Conservation (phyloP, 2,329 filamentous ascomycete genomes). For the Dactylellina drechsleri region DNA sequence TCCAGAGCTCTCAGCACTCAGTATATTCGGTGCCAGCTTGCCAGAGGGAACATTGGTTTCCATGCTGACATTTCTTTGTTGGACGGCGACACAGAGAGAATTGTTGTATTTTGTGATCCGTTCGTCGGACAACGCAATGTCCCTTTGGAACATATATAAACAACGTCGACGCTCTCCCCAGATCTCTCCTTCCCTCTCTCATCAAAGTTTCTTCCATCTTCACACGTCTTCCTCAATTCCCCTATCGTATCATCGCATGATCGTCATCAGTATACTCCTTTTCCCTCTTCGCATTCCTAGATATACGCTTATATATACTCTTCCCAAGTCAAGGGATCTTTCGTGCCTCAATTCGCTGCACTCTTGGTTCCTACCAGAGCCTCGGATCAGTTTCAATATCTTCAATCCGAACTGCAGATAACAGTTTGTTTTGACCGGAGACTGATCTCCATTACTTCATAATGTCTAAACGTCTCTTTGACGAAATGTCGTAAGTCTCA, state of each 20-base stretch:
- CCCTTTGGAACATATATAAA: background rate
- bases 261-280: background rate
- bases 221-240: background rate
- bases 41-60: too few species aligned
- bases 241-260: background rate
- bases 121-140: background rate
- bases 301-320: too few species aligned
- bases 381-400: background rate
- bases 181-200: background rate
- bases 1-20: too few species aligned
- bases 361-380: too few species aligned
- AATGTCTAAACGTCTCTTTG: slow-evolving; percentile 19
- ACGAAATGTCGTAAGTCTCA: slow-evolving; percentile 13
- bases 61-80: too few species aligned
- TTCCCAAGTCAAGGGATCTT: background rate
- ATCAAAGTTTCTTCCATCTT: background rate
- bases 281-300: background rate
- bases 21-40: too few species aligned
- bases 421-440: background rate
- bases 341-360: background rate
- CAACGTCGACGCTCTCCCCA: slow-evolving; percentile 1
- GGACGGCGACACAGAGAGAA: background rate
- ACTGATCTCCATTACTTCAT: background rate
- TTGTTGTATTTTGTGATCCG: slow-evolving; percentile 4
- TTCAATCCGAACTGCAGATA: background rate